Conservation (phyloP, 192 early-diverging fungal genomes). For the Coemansia sp. region DNA sequence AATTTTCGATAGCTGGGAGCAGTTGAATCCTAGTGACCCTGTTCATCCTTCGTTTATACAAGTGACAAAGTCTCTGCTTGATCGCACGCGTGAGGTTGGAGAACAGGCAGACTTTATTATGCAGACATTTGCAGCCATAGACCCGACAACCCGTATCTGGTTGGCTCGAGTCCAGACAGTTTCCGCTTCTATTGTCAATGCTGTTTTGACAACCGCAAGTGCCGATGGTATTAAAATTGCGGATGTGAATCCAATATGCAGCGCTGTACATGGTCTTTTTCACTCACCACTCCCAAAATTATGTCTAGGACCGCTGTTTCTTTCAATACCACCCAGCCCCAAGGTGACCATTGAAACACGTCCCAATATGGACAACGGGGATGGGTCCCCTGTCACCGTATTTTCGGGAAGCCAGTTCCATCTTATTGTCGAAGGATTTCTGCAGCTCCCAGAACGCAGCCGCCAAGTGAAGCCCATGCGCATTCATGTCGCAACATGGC, state of each 20-base stretch:
- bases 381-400: constrained; percentile 15
- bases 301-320: constrained; percentile 26
- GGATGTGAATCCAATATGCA: neutral
- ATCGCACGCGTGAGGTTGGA: constrained; percentile 9
- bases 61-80: constrained; percentile 12
- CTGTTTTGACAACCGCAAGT: neutral
- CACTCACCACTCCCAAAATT: neutral
- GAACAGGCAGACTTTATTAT: constrained; percentile 16
- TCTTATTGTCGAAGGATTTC: constrained; percentile 41
- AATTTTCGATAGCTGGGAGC: constrained; percentile 17
- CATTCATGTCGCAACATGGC: constrained; percentile 33
- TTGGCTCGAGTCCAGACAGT: constrained; percentile 9
- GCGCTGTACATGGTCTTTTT: neutral
- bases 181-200: neutral
- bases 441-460: constrained; percentile 15
- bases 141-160: constrained; percentile 21
- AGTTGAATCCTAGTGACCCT: neutral
- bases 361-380: constrained; percentile 20
- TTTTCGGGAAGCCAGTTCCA: constrained; percentile 43
- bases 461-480: constrained; percentile 1
- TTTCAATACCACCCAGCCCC: constrained; percentile 24
- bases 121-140: constrained; percentile 14
- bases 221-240: neutral
- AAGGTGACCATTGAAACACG: constrained; percentile 31
- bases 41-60: constrained; percentile 11